Percentiles rank a stretch among this genome's conserved stretches.
Evolutionary conservation across 2,329 filamentous ascomycete species (phyloP).

Genomic region (Cryphonectria radicalis): DNA sequence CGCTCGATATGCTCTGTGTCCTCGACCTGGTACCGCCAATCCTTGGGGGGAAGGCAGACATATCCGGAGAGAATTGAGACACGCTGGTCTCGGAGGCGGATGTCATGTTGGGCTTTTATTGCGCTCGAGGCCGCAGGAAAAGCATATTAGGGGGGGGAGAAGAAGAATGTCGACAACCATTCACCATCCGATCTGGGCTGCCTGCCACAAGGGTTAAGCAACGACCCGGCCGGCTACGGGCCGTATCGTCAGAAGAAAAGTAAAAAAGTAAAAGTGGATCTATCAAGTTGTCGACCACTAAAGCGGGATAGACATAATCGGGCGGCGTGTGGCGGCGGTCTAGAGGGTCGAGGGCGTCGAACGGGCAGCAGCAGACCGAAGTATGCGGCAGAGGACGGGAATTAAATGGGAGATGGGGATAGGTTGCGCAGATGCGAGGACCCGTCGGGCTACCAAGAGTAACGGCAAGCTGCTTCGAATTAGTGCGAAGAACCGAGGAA

Average conservation of each 20-base stretch:
- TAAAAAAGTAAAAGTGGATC: constrained; percentile 16
- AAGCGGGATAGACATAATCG: background rate
- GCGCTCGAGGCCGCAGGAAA: constrained; percentile 12
- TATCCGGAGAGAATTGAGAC: constrained; percentile 25
- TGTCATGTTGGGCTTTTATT: constrained; percentile 26
- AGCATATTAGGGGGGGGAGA: constrained; percentile 20
- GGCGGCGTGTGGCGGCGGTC: constrained; percentile 7
- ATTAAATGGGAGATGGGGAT: constrained; percentile 2
- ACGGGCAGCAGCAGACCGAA: constrained; percentile 15
- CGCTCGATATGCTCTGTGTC: constrained; percentile 71
- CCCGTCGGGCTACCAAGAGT: constrained; percentile 13
- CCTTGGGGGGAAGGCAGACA: constrained; percentile 29
- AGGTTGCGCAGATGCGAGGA: constrained; percentile 13
- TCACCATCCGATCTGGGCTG: constrained; percentile 12
- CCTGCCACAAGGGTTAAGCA: constrained; percentile 13
- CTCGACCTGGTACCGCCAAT: constrained; percentile 43
- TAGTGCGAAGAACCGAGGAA: constrained; percentile 20
- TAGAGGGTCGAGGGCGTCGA: constrained; percentile 2
- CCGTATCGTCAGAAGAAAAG: constrained; percentile 21
- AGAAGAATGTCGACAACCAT: constrained; percentile 19
- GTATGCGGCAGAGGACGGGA: background rate
- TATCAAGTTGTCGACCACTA: constrained; percentile 6
- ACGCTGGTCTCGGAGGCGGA: constrained; percentile 23
- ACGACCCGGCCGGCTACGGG: constrained; percentile 17
- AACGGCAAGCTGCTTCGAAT: constrained; percentile 26